Percentiles rank a stretch among this genome's conserved stretches.
Conservation (phyloP, 108 stramenopile species). For the Conticribra guillardii region DNA sequence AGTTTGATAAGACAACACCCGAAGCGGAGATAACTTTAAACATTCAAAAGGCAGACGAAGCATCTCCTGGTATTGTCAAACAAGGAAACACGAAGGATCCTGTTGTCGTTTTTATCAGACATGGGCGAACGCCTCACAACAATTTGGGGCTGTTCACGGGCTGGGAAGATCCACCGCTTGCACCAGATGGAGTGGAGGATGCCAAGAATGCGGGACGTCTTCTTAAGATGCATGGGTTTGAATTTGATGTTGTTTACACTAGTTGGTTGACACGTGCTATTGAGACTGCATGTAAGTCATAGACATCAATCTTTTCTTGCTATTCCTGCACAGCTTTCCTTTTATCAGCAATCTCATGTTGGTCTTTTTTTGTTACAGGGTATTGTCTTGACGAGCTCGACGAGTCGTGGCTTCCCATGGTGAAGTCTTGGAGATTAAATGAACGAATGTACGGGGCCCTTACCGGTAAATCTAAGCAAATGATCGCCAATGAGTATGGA, state of each 20-base stretch:
- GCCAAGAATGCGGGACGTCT: constrained; percentile 65
- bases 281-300: constrained; percentile 56
- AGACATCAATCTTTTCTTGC: too few relatives aligned
- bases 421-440: constrained; percentile 77
- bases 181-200: constrained; percentile 62
- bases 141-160: constrained; percentile 79
- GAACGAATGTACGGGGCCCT: constrained; percentile 77
- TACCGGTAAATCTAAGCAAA: constrained; percentile 85
- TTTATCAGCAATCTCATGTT: not conserved
- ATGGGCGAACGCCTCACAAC: constrained; percentile 77
- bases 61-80: constrained; percentile 35
- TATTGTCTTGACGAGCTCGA: constrained; percentile 70
- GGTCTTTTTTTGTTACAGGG: constrained; percentile 16
- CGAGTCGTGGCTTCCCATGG: constrained; percentile 70
- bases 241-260: constrained; percentile 91
- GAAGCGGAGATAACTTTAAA: constrained; percentile 36
- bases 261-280: constrained; percentile 81
- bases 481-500: constrained; percentile 89
- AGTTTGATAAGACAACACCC: constrained; percentile 26
- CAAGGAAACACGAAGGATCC: constrained; percentile 51
- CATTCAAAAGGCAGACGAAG: constrained; percentile 32
- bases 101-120: constrained; percentile 72
- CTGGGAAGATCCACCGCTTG: constrained; percentile 72
- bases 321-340: too few relatives aligned
- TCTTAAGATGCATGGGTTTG: constrained; percentile 62